Evolutionary conservation across 768 basidiomycete species (phyloP).

Genomic region (Dentipellis fragilis): DNA sequence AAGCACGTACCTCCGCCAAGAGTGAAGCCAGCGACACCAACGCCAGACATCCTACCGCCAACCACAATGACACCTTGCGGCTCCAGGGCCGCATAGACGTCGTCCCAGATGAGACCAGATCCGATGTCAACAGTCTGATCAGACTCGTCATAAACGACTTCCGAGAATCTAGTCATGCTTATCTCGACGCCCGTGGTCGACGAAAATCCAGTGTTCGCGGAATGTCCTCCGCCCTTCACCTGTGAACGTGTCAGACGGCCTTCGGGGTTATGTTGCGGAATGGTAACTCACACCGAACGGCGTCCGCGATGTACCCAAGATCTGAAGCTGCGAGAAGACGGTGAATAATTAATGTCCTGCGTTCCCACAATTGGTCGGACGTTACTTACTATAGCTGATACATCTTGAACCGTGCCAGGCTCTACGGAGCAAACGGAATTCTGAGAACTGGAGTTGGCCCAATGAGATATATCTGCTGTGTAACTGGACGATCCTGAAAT

Average conservation of each 20-base stretch:
- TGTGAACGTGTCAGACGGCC: conserved; percentile 12
- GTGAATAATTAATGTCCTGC: too few relatives aligned
- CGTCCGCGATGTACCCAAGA: neutral
- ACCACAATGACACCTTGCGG: conserved; percentile 12
- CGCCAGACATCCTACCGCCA: conserved; percentile 14
- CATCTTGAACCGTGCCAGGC: neutral
- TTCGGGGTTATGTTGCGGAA: too few relatives aligned
- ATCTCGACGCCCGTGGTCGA: conserved; percentile 55
- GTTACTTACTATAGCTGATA: neutral
- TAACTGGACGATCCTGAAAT: neutral
- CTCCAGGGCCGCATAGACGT: conserved; percentile 13
- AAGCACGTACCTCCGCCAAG: conserved; percentile 13
- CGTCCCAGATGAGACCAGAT: conserved; percentile 16
- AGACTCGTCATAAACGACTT: conserved; percentile 9
- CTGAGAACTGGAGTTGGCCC: neutral
- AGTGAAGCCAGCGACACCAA: conserved; percentile 15
- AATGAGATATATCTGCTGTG: neutral
- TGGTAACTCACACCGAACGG: neutral
- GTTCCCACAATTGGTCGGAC: neutral
- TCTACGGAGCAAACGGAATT: neutral
- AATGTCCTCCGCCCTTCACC: conserved; percentile 60
- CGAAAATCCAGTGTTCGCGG: conserved; percentile 44
- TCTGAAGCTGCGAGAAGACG: neutral
- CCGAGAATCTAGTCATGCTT: conserved; percentile 37
- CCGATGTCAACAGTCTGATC: conserved; percentile 9